phyloP scores from a whole-genome alignment of 257 asterid genomes.

The Nicotiana tabacum region DNA sequence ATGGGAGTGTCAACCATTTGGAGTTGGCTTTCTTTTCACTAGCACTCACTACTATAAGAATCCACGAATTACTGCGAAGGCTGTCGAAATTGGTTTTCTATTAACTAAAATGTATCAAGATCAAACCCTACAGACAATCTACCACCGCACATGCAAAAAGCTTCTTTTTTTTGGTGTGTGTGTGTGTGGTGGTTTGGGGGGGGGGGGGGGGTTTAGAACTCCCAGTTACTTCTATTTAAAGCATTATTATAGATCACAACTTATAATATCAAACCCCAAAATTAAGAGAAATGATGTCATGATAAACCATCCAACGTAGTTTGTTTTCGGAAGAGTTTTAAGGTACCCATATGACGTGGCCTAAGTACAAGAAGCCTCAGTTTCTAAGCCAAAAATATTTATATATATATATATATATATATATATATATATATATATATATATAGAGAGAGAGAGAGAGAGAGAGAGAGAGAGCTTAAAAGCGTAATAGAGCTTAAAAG shows the following conservation, averaged over 20 bases:
- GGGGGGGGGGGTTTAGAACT: not conserved
- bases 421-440: not conserved
- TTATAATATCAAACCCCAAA: not conserved
- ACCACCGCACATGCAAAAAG: not conserved
- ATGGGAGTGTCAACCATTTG: not conserved
- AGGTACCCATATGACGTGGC: not conserved
- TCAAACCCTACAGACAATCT: not conserved
- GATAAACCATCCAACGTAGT: not conserved
- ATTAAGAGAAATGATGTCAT: not conserved
- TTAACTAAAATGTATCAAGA: not conserved
- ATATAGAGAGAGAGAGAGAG: not conserved
- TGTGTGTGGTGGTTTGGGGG: not conserved
- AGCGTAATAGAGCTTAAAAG: too few species aligned
- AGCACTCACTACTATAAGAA: not conserved
- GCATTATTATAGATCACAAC: not conserved
- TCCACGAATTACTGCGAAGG: not conserved
- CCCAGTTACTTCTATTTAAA: not conserved
- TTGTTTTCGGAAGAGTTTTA: not conserved
- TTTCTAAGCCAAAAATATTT: slow-evolving; percentile 2
- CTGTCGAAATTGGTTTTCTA: not conserved
- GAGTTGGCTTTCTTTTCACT: not conserved
- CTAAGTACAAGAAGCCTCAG: not conserved
- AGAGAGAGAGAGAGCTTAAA: not conserved
- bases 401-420: too few species aligned
- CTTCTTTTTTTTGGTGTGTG: not conserved